Percentiles rank a stretch among this genome's conserved stretches.
Evolutionary conservation across 1,139 yeast genomes (phyloP).

Genomic region (Wickerhamomyces sp.): DNA sequence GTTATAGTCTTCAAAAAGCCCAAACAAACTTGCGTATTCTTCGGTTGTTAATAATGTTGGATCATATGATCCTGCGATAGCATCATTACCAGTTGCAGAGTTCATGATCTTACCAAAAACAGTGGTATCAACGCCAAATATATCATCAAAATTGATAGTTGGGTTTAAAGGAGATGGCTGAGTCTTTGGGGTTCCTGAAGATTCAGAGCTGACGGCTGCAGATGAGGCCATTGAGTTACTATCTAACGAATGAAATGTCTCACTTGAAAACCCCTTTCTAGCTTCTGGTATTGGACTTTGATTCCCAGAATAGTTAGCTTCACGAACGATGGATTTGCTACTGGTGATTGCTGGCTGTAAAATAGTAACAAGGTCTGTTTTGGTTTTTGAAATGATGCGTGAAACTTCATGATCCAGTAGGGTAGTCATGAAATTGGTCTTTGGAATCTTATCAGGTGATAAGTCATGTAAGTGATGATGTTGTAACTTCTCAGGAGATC

Average conservation of each 20-base stretch:
- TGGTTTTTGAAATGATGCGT: slow-evolving; percentile 9
- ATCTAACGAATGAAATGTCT: too few species aligned
- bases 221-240: not conserved
- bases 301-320: not conserved
- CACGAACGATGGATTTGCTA: too few species aligned
- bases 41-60: slow-evolving; percentile 14
- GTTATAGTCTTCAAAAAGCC: slow-evolving; percentile 22
- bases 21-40: slow-evolving; percentile 20
- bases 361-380: slow-evolving; percentile 12
- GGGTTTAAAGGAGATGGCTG: not conserved
- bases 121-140: slow-evolving; percentile 2
- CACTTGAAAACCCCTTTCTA: not conserved
- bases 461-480: slow-evolving; percentile 12
- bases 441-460: slow-evolving; percentile 16
- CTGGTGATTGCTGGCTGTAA: slow-evolving; percentile 12
- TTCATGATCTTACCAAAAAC: not conserved
- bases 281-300: too few species aligned
- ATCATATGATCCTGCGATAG: not conserved
- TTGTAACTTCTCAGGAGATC: not conserved
- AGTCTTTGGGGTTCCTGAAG: not conserved
- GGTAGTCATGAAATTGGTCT: slow-evolving; percentile 10
- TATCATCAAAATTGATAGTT: slow-evolving; percentile 1
- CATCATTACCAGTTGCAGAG: slow-evolving; percentile 1
- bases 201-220: not conserved
- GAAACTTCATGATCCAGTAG: slow-evolving; percentile 15